A percentile compares a stretch with the other conserved stretches of the same genome.
Evolutionary conservation across 805 yeast genomes (phyloP).

Genomic region (Candida tibetensis): DNA sequence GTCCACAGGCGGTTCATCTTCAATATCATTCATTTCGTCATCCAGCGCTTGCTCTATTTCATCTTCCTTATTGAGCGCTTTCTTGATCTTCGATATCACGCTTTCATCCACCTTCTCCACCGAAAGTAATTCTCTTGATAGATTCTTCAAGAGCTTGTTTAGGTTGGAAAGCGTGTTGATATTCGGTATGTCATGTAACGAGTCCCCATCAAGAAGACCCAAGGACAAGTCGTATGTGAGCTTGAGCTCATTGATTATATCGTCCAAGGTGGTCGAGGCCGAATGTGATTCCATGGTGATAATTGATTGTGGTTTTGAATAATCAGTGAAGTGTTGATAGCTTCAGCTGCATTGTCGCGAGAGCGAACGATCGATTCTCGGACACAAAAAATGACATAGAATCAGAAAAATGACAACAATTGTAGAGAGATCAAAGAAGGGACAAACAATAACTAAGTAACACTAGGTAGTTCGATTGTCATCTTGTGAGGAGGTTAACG

Average conservation of each 20-base stretch:
- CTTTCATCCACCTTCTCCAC: slow-evolving; percentile 31
- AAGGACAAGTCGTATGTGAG: slow-evolving; percentile 56
- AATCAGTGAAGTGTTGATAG: no score
- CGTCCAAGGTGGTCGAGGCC: slow-evolving; percentile 45
- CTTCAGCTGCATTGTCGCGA: no score
- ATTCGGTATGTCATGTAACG: slow-evolving; percentile 40
- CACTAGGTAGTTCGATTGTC: no score
- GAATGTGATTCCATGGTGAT: slow-evolving; percentile 12
- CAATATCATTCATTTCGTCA: slow-evolving; percentile 11
- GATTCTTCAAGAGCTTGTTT: slow-evolving; percentile 39
- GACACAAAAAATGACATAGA: no score
- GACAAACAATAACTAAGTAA: no score
- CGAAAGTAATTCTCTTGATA: slow-evolving; percentile 37
- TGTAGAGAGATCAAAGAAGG: no score
- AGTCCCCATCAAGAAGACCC: slow-evolving; percentile 62
- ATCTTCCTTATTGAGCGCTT: slow-evolving; percentile 4
- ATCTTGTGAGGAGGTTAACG: no score
- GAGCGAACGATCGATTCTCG: no score
- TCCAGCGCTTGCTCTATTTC: slow-evolving; percentile 4
- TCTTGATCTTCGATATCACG: slow-evolving; percentile 20
- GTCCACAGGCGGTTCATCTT: slow-evolving; percentile 10
- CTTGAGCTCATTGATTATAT: slow-evolving; percentile 50
- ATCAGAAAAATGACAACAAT: no score
- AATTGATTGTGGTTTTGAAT: no score
- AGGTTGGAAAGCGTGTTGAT: slow-evolving; percentile 45